Conservation (phyloP, 805 yeast genomes). For the Candida wancherniae region DNA sequence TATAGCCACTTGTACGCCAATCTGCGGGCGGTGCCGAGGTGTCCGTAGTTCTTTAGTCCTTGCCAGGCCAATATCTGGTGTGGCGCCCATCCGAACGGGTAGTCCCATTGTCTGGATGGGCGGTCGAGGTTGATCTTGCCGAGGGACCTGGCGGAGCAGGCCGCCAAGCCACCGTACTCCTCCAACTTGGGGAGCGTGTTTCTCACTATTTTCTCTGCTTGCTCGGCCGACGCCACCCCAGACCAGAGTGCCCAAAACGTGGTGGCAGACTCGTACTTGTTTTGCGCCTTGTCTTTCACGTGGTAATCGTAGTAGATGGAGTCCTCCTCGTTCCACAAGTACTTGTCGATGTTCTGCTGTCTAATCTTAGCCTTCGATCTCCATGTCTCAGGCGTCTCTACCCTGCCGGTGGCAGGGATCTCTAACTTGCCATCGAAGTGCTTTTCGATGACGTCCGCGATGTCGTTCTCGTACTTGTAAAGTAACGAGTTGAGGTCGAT, state of each 20-base stretch:
- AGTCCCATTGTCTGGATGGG: conserved; percentile 97
- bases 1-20: conserved; percentile 84
- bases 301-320: conserved; percentile 85
- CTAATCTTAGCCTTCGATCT: conserved; percentile 50
- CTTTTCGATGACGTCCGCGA: conserved; percentile 56
- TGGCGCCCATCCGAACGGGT: conserved; percentile 98
- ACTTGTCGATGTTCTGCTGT: conserved; percentile 52
- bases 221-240: conserved; percentile 56
- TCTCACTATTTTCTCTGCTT: conserved; percentile 59
- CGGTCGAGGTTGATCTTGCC: conserved; percentile 64
- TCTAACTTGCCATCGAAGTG: conserved; percentile 49
- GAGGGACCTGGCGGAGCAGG: conserved; percentile 73
- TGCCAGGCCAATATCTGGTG: conserved; percentile 94
- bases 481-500: conserved; percentile 82
- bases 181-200: conserved; percentile 67
- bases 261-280: conserved; percentile 79
- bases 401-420: conserved; percentile 18
- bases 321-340: conserved; percentile 77
- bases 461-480: conserved; percentile 87
- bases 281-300: conserved; percentile 48
- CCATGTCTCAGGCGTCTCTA: conserved; percentile 59
- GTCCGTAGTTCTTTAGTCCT: conserved; percentile 74
- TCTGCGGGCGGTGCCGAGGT: conserved; percentile 56
- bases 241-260: conserved; percentile 93
- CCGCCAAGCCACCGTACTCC: conserved; percentile 81